These are phyloP conservation scores for Anthracocystis panici-leucophaei DNA, from an alignment of 1,284 basidiomycete genomes.

Conservation along the genomic window DNA sequence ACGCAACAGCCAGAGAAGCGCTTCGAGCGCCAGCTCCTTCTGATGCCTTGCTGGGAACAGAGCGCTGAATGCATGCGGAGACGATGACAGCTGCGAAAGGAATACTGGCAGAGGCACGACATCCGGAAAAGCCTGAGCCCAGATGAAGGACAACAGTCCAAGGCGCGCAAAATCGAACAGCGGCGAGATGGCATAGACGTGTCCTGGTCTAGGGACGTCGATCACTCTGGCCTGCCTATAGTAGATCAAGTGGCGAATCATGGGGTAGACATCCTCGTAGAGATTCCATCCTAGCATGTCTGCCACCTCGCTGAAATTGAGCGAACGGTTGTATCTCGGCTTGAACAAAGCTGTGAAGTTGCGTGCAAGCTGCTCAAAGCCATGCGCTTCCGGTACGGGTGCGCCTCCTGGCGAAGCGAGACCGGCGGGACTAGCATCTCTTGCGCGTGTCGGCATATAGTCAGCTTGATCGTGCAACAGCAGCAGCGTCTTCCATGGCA, in stretches of 20 bases:
- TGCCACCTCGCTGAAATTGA: slow-evolving; percentile 86
- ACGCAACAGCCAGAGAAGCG: slow-evolving; percentile 92
- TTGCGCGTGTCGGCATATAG: slow-evolving; percentile 15
- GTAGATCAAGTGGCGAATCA: slow-evolving; percentile 88
- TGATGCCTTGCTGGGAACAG: slow-evolving; percentile 48
- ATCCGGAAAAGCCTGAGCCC: slow-evolving; percentile 77
- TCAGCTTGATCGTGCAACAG: slow-evolving; percentile 73
- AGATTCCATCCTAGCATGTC: slow-evolving; percentile 86
- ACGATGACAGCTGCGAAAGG: slow-evolving; percentile 51
- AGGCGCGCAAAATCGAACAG: slow-evolving; percentile 72
- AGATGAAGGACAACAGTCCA: slow-evolving; percentile 76
- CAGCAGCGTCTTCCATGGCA: slow-evolving; percentile 93
- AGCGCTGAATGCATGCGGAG: slow-evolving; percentile 40
- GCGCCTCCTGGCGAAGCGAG: slow-evolving; percentile 9
- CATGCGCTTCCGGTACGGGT: slow-evolving; percentile 25
- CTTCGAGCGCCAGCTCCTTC: slow-evolving; percentile 77
- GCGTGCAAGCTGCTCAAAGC: slow-evolving; percentile 53
- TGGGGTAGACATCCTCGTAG: slow-evolving; percentile 85
- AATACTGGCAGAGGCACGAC: slow-evolving; percentile 76
- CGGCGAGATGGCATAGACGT: slow-evolving; percentile 77
- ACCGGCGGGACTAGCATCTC: slow-evolving; percentile 19
- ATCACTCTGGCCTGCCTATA: slow-evolving; percentile 89
- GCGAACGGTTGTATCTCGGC: slow-evolving; percentile 29
- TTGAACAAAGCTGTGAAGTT: slow-evolving; percentile 46
- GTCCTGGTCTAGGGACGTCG: slow-evolving; percentile 85